A percentile compares a stretch with the other conserved stretches of the same genome.
phyloP scores from a whole-genome alignment of 2,329 filamentous ascomycete genomes.

The Neocatenulostroma microsporum region DNA sequence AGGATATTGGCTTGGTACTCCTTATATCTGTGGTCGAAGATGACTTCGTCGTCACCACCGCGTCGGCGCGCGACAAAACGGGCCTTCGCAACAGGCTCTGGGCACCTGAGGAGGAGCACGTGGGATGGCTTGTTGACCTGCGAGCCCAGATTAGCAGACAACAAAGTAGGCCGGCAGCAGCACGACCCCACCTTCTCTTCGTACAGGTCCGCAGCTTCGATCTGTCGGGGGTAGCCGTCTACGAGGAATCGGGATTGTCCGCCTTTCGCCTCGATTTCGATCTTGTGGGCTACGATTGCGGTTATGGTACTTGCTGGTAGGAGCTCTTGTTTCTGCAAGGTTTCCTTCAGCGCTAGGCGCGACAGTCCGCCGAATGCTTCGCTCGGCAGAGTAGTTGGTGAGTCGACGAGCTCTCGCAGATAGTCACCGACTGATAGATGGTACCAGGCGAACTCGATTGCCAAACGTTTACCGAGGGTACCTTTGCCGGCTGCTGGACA shows the following conservation, averaged over 20 bases:
- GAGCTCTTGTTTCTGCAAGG: conserved; percentile 6
- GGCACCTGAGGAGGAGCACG: background rate
- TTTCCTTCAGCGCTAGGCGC: conserved; percentile 3
- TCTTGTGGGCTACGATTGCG: conserved; percentile 7
- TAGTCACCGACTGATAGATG: conserved; percentile 27
- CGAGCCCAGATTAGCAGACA: no score
- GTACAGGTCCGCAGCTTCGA: conserved; percentile 6
- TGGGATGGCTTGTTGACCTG: no score
- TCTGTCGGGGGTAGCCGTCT: conserved; percentile 16
- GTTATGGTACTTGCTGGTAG: conserved; percentile 7
- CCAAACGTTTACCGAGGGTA: conserved; percentile 21
- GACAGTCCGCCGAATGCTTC: conserved; percentile 2
- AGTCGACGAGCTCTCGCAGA: conserved; percentile 11
- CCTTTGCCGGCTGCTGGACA: conserved; percentile 30
- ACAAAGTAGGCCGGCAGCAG: conserved; percentile 1
- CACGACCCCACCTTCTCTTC: conserved; percentile 1
- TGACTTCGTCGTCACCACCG: conserved; percentile 1
- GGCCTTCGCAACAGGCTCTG: background rate
- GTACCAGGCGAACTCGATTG: conserved; percentile 8
- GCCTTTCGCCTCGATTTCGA: conserved; percentile 3
- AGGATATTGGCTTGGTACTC: no score
- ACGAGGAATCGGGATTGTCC: conserved; percentile 9
- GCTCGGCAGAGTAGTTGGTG: background rate
- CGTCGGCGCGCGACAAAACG: conserved; percentile 3
- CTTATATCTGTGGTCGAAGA: conserved; percentile 4